These are phyloP conservation scores for Euphrasia arctica DNA, from an alignment of 305 asterid genomes.

Conservation along the genomic window DNA sequence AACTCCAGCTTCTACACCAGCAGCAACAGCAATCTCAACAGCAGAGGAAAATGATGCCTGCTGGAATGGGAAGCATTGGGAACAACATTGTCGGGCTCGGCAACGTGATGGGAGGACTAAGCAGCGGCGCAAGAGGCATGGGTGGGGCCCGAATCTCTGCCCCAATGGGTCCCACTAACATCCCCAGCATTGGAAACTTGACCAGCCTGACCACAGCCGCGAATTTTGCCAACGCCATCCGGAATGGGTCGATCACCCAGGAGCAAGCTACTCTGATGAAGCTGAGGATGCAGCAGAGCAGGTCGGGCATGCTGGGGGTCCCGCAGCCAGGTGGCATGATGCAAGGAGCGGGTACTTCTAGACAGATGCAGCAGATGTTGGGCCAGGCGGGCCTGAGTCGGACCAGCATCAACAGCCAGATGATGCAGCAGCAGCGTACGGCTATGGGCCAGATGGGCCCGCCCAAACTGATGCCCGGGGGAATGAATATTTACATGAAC, in stretches of 20 bases:
- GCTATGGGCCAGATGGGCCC: conserved; percentile 85
- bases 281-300: conserved; percentile 41
- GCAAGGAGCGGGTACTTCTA: conserved; percentile 34
- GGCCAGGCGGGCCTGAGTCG: conserved; percentile 55
- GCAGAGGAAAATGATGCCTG: conserved; percentile 84
- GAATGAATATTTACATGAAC: conserved; percentile 62
- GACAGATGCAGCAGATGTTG: conserved; percentile 73
- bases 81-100: conserved; percentile 79
- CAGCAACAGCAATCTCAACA: conserved; percentile 36
- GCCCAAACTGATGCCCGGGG: conserved; percentile 59
- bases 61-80: conserved; percentile 72
- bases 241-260: conserved; percentile 46
- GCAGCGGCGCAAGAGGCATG: conserved; percentile 29
- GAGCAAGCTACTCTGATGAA: conserved; percentile 51
- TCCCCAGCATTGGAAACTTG: conserved; percentile 34
- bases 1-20: conserved; percentile 68
- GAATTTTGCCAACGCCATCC: conserved; percentile 47
- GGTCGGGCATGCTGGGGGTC: conserved; percentile 48
- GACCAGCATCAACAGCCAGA: conserved; percentile 38
- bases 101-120: conserved; percentile 68
- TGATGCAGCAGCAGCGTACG: conserved; percentile 60
- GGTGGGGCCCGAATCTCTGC: too few relatives aligned
- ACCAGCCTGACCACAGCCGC: conserved; percentile 46
- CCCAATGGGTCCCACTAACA: too few relatives aligned
- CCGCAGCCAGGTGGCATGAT: conserved; percentile 51